Evolutionary conservation across 179 eudicot species (phyloP).

Genomic region (Silene noctiflora): DNA sequence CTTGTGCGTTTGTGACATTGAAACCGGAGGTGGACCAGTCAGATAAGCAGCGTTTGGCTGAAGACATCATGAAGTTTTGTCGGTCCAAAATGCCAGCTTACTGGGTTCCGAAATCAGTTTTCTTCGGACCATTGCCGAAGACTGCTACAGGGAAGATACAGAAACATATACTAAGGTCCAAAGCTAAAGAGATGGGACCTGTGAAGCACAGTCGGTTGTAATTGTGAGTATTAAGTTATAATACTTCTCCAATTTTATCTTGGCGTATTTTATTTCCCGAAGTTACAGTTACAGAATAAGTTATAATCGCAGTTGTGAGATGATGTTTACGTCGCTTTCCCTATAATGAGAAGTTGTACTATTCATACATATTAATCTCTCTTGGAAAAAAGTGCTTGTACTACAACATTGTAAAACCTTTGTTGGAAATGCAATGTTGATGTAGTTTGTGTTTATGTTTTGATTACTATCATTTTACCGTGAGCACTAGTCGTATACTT

Average conservation of each 20-base stretch:
- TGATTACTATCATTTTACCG: not conserved
- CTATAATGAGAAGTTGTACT: not conserved
- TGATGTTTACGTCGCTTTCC: not conserved
- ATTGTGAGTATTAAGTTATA: conserved; percentile 2
- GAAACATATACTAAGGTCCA: conserved; percentile 75
- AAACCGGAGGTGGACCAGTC: conserved; percentile 48
- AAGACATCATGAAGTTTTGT: conserved; percentile 74
- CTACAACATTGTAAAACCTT: conserved; percentile 8
- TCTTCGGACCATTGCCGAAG: conserved; percentile 84
- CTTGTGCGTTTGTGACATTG: conserved; percentile 83
- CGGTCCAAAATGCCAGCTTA: conserved; percentile 72
- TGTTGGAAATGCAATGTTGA: not conserved
- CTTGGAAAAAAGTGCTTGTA: not conserved
- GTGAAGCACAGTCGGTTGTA: conserved; percentile 61
- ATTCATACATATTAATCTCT: not conserved
- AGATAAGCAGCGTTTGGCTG: conserved; percentile 45
- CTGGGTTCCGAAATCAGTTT: conserved; percentile 85
- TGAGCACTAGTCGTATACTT: too few species aligned
- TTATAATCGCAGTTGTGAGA: not conserved
- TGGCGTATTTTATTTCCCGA: not conserved
- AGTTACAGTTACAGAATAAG: conserved; percentile 8
- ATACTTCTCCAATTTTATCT: not conserved
- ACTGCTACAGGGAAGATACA: conserved; percentile 96
- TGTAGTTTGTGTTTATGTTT: conserved; percentile 3
- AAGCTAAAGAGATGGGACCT: conserved; percentile 89